Conservation (phyloP, 495 filamentous ascomycete species). For the Thermochaetoides thermophila region DNA sequence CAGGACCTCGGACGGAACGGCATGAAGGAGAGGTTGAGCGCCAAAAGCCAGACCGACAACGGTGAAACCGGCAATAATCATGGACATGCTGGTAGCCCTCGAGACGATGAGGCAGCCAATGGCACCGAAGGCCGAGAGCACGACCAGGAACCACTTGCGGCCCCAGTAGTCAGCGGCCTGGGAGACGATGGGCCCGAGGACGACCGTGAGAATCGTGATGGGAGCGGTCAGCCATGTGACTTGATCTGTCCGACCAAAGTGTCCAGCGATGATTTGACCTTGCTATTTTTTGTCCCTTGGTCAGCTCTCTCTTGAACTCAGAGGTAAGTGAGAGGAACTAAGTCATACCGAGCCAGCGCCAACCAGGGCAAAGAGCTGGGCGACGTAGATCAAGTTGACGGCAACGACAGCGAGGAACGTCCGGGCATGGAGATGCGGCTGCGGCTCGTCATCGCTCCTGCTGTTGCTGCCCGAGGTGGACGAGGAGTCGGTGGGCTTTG, state of each 20-base stretch:
- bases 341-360: conserved; percentile 20
- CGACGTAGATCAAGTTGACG: conserved; percentile 20
- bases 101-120: conserved; percentile 19
- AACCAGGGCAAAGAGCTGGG: conserved; percentile 17
- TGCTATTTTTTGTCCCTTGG: too few species aligned
- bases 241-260: conserved; percentile 7
- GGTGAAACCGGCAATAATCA: conserved; percentile 19
- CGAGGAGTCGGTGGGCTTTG: not conserved
- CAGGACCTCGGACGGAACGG: conserved; percentile 22
- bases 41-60: conserved; percentile 18
- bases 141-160: conserved; percentile 21
- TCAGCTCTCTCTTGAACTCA: too few species aligned
- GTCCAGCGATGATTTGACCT: conserved; percentile 14
- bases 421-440: conserved; percentile 16
- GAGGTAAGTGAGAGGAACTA: not conserved
- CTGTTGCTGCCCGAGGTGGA: conserved; percentile 1
- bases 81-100: conserved; percentile 15
- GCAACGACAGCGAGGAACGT: conserved; percentile 18
- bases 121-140: conserved; percentile 16
- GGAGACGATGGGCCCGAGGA: conserved; percentile 17
- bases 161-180: conserved; percentile 28
- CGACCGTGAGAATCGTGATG: conserved; percentile 20
- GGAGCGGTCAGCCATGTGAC: conserved; percentile 16
- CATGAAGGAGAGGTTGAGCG: conserved; percentile 21
- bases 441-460: conserved; percentile 2